Evolutionary conservation across 2,329 filamentous ascomycete species (phyloP).

Genomic region (Alternaria sp.): DNA sequence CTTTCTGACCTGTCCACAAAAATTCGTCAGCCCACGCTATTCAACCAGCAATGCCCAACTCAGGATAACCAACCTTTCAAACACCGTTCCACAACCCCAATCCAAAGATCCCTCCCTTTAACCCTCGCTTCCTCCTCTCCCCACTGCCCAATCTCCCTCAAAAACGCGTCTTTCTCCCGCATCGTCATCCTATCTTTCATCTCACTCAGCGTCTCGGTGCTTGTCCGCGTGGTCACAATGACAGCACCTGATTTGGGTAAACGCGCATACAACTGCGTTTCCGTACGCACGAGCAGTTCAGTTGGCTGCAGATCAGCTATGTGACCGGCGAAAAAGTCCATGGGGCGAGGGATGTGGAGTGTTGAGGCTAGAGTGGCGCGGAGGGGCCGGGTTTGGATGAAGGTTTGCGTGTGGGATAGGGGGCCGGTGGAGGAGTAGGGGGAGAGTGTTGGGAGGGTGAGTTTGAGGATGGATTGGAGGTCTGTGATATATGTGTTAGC

Average conservation of each 20-base stretch:
- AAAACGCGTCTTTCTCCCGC: slow-evolving; percentile 13
- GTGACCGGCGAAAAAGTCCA: slow-evolving; percentile 38
- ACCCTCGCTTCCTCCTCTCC: slow-evolving; percentile 24
- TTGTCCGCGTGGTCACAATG: slow-evolving; percentile 59
- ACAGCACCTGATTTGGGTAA: slow-evolving; percentile 54
- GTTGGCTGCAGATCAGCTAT: slow-evolving; percentile 34
- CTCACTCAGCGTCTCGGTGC: slow-evolving; percentile 41
- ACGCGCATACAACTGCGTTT: slow-evolving; percentile 58
- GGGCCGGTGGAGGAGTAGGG: slow-evolving; percentile 40
- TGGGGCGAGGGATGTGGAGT: slow-evolving; percentile 55
- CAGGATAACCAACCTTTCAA: slow-evolving; percentile 3
- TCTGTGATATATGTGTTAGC: slow-evolving; percentile 1
- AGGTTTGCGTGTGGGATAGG: slow-evolving; percentile 52
- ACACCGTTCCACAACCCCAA: slow-evolving; percentile 23
- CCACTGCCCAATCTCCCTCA: slow-evolving; percentile 32
- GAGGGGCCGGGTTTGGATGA: slow-evolving; percentile 55
- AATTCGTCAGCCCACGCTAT: not conserved
- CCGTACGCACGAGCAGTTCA: slow-evolving; percentile 56
- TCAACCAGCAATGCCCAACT: not conserved
- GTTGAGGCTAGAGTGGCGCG: slow-evolving; percentile 48
- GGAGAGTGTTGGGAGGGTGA: slow-evolving; percentile 34
- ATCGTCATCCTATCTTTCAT: slow-evolving; percentile 4
- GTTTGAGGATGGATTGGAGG: slow-evolving; percentile 22
- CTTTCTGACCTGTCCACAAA: not conserved
- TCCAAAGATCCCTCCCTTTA: slow-evolving; percentile 38